A percentile compares a stretch with the other conserved stretches of the same genome.
phyloP scores from a whole-genome alignment of 257 asterid genomes.

The Henckelia pumila region DNA sequence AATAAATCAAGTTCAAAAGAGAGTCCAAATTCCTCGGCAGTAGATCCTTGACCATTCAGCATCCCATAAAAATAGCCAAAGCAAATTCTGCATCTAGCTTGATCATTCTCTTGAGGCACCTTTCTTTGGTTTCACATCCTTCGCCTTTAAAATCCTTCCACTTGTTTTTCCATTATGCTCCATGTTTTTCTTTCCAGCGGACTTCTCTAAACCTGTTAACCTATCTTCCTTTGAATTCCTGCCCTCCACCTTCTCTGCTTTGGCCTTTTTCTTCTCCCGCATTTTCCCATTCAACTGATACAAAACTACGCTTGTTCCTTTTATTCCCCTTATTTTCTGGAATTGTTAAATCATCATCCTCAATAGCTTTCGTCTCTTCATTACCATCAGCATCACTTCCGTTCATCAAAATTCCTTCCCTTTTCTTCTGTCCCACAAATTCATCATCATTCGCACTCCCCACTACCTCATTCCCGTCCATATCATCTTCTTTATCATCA shows the following conservation, averaged over 20 bases:
- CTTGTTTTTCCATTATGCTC: constrained; percentile 28
- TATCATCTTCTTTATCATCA: constrained; percentile 36
- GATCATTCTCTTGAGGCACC: constrained; percentile 24
- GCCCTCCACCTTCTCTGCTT: constrained; percentile 18
- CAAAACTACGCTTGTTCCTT: constrained; percentile 20
- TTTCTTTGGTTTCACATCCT: constrained; percentile 41
- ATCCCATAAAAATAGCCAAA: not conserved
- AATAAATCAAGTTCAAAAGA: not conserved
- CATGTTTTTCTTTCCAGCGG: constrained; percentile 25
- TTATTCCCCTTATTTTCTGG: constrained; percentile 21
- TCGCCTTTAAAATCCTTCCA: constrained; percentile 32
- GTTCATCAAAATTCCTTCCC: constrained; percentile 14
- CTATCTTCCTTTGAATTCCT: constrained; percentile 25
- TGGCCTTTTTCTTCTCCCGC: constrained; percentile 20
- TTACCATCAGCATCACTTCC: constrained; percentile 13
- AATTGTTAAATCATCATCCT: constrained; percentile 18
- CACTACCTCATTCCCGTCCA: constrained; percentile 28
- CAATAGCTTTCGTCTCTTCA: constrained; percentile 13
- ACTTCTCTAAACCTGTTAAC: constrained; percentile 16
- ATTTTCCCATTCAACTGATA: constrained; percentile 22
- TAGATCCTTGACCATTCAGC: constrained; percentile 9
- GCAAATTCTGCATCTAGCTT: not conserved
- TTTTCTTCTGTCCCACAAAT: constrained; percentile 16
- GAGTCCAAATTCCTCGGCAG: not conserved
- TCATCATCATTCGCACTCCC: constrained; percentile 25